A percentile compares a stretch with the other conserved stretches of the same genome.
These are phyloP conservation scores for Rhizopus stolonifer DNA, from an alignment of 371 early-diverging fungal species.

Conservation along the genomic window DNA sequence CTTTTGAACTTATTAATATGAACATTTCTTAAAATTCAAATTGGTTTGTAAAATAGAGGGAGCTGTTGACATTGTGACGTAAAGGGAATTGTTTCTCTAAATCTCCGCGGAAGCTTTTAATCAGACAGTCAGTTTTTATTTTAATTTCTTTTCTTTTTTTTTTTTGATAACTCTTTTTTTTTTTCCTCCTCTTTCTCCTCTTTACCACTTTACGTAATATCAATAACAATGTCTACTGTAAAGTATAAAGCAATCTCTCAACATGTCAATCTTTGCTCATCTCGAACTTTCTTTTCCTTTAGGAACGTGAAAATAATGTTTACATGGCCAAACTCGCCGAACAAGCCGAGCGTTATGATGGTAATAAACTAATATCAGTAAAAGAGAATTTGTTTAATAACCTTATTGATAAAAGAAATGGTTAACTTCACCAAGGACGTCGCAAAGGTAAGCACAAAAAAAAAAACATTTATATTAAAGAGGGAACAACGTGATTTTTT, in stretches of 20 bases:
- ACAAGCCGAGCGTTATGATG: slow-evolving; percentile 99
- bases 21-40: too few species aligned
- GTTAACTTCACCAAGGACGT: slow-evolving; percentile 92
- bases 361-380: slow-evolving; percentile 21
- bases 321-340: slow-evolving; percentile 98
- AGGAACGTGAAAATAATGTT: slow-evolving; percentile 56
- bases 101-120: not conserved
- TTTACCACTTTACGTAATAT: not conserved
- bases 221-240: not conserved
- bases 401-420: slow-evolving; percentile 82
- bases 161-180: slow-evolving; percentile 1
- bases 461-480: slow-evolving; percentile 4
- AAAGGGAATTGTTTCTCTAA: not conserved
- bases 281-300: slow-evolving; percentile 3
- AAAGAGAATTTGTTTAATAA: not conserved
- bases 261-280: not conserved
- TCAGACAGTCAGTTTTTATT: not conserved
- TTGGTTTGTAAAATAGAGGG: too few species aligned
- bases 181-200: not conserved
- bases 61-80: not conserved
- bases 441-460: slow-evolving; percentile 49
- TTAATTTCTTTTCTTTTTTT: not conserved
- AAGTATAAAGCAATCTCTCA: not conserved
- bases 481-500: slow-evolving; percentile 5
- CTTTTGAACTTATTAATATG: too few species aligned